Conservation (phyloP, 2,329 filamentous ascomycete genomes). For the Colletotrichum australisinense region DNA sequence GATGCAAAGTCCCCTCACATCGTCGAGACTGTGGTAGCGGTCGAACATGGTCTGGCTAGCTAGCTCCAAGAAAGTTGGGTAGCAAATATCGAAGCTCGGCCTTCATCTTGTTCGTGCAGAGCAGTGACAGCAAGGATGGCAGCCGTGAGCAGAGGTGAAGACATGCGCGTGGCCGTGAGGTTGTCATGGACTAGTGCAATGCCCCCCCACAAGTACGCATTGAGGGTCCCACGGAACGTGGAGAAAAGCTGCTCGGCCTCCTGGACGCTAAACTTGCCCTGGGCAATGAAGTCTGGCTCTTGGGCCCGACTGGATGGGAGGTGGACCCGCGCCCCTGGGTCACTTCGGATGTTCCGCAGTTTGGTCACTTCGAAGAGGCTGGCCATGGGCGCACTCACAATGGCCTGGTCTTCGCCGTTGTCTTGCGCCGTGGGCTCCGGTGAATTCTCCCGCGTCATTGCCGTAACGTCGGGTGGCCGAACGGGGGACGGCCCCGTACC, state of each 20-base stretch:
- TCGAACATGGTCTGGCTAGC: constrained; percentile 69
- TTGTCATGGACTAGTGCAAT: constrained; percentile 44
- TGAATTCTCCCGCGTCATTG: constrained; percentile 48
- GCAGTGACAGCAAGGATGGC: constrained; percentile 48
- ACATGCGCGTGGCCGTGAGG: constrained; percentile 42
- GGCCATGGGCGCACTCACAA: constrained; percentile 46
- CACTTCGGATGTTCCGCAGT: constrained; percentile 46
- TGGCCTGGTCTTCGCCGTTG: constrained; percentile 40
- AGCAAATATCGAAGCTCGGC: constrained; percentile 65
- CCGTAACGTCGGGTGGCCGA: constrained; percentile 39
- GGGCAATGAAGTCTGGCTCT: constrained; percentile 44
- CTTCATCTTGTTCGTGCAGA: constrained; percentile 46
- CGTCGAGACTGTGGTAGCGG: constrained; percentile 63
- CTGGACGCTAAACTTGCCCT: constrained; percentile 40
- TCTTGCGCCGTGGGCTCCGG: constrained; percentile 40
- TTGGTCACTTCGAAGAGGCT: constrained; percentile 47
- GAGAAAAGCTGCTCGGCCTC: constrained; percentile 45
- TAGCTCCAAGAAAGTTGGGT: constrained; percentile 67
- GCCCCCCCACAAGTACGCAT: constrained; percentile 47
- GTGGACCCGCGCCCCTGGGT: constrained; percentile 39
- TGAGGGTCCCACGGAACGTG: constrained; percentile 43
- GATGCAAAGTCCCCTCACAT: constrained; percentile 70
- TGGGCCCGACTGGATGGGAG: constrained; percentile 26
- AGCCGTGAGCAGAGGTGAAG: constrained; percentile 44
- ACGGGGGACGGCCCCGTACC: constrained; percentile 36